These are phyloP conservation scores for Sarocladium brachiariae DNA, from an alignment of 2,329 filamentous ascomycete species.

Conservation along the genomic window DNA sequence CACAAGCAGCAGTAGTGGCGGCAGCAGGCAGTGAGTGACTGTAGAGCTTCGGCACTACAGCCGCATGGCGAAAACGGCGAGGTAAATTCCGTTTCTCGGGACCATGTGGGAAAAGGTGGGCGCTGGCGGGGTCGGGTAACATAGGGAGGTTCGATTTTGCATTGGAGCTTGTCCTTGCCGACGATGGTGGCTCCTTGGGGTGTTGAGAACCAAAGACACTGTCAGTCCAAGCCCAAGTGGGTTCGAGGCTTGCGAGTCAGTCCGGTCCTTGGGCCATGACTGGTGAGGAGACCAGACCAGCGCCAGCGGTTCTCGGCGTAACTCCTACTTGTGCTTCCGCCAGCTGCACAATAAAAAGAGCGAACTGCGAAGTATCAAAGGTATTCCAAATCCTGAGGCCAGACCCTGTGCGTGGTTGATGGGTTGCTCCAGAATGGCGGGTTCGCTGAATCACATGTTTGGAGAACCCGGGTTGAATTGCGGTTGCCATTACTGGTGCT, in stretches of 20 bases:
- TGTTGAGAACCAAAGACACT: not conserved
- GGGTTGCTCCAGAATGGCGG: not conserved
- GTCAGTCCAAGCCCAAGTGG: slow-evolving; percentile 1
- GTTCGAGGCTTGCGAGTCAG: slow-evolving; percentile 7
- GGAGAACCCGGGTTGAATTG: too few relatives aligned
- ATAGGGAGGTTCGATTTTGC: slow-evolving; percentile 9
- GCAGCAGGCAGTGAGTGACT: not conserved
- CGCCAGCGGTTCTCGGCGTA: not conserved
- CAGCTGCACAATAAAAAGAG: not conserved
- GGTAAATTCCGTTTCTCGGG: slow-evolving; percentile 4
- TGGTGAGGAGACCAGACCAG: not conserved
- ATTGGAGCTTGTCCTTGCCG: slow-evolving; percentile 8
- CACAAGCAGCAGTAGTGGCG: not conserved
- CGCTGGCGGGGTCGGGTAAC: slow-evolving; percentile 7
- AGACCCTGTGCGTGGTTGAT: too few relatives aligned
- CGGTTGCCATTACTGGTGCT: too few relatives aligned
- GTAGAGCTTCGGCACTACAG: slow-evolving; percentile 2
- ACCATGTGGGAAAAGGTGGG: slow-evolving; percentile 7
- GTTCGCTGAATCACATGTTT: not conserved
- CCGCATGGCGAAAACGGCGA: slow-evolving; percentile 2
- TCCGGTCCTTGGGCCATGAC: not conserved
- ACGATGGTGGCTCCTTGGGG: slow-evolving; percentile 8
- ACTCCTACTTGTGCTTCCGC: not conserved
- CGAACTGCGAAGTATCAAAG: too few relatives aligned
- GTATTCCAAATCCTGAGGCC: too few relatives aligned